phyloP scores from a whole-genome alignment of 208 protist species.

The Blastocrithidia nonstop region DNA sequence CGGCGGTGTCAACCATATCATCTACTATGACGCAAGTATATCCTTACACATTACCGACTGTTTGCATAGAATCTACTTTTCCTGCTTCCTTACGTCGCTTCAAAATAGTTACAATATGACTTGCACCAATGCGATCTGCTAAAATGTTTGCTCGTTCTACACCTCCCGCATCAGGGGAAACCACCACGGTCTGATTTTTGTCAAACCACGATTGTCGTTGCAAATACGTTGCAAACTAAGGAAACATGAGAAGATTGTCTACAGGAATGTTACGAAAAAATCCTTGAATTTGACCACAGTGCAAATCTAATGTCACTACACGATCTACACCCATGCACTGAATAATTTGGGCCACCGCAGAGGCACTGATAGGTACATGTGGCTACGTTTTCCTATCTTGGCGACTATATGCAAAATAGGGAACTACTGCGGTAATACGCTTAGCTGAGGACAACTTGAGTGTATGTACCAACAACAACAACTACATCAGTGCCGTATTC shows the following conservation, averaged over 20 bases:
- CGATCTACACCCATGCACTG: constrained; percentile 88
- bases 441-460: constrained; percentile 82
- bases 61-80: constrained; percentile 87
- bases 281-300: constrained; percentile 92
- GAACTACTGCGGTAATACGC: constrained; percentile 91
- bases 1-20: constrained; percentile 96
- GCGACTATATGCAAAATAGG: constrained; percentile 92
- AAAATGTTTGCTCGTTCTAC: constrained; percentile 88
- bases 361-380: constrained; percentile 92
- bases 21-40: constrained; percentile 92
- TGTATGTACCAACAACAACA: constrained; percentile 82
- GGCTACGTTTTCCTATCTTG: constrained; percentile 94
- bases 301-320: constrained; percentile 89
- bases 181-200: constrained; percentile 70
- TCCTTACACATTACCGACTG: constrained; percentile 90
- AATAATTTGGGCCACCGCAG: constrained; percentile 88
- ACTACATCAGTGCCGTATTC: constrained; percentile 86
- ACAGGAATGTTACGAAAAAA: constrained; percentile 93
- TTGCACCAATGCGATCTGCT: constrained; percentile 72
- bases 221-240: constrained; percentile 77
- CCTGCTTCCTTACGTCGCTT: constrained; percentile 86
- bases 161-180: constrained; percentile 94
- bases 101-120: constrained; percentile 83
- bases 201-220: constrained; percentile 72
- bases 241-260: constrained; percentile 88